Base-by-base conservation (phyloP, 1,284 basidiomycete genomes). In the Tylopilus orsonianus region DNA sequence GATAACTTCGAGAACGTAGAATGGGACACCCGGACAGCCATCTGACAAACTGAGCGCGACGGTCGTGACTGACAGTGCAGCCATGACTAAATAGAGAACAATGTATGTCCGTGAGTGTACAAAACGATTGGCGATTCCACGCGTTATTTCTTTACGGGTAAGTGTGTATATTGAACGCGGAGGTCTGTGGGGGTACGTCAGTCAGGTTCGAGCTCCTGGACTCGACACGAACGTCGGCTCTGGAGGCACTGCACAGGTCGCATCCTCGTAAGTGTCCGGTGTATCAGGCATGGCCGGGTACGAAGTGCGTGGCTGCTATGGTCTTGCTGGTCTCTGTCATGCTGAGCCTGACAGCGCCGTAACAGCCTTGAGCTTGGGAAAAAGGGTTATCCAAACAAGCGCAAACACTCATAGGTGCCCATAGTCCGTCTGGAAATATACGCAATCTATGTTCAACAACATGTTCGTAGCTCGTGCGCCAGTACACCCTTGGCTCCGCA, bases 1-100 rank as follows among this genome's bases (percentile, higher is more conserved):
- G 63, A 97, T 84, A 41, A 97, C 73, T 68, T 97, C 94, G 56
- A 97, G 77, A 27, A 96, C 74, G 67, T 93, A 96, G 75, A 97
- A 97, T 3, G 90, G 72, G 10, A 85, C 62, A 7, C 84, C 86
- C 9, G 89, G 89, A 58, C 89, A 92, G 26, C 80, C 88, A 55
- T 89, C 84, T 41, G 78, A 76, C 41, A 97, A 68, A 65, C 91
- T 93, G 44, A 97, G 76, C n/a, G 90, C 80, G 44, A 97, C 88
- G 0, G 94, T 97, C 5, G 91, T 86, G 45, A 93, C 77, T n/a
- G 90, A 93, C 38, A 96, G 74, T 26, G 83, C 85, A 18, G 92
- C 91, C 93, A 96, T 95, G 53, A 73, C 81, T 29, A 96, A 83
- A 69, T 97, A 97, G 45, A 96, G 82, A 48, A 90, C 75, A 39